Conservation (phyloP, 2,329 filamentous ascomycete genomes). For the Cercospora brassicicola region DNA sequence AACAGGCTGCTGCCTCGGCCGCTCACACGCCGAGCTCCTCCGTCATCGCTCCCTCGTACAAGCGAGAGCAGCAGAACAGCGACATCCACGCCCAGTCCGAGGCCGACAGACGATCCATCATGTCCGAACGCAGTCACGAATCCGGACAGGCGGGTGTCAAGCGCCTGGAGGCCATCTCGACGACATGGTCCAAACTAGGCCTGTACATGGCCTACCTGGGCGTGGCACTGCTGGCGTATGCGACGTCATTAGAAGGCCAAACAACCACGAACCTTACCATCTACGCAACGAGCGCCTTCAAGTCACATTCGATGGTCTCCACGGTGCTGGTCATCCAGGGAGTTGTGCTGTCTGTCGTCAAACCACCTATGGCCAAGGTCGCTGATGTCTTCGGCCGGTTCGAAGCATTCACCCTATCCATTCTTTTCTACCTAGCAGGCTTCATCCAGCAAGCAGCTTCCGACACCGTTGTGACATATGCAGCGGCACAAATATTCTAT, state of each 20-base stretch:
- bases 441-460: conserved; percentile 60
- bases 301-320: conserved; percentile 63
- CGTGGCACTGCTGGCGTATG: conserved; percentile 55
- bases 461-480: conserved; percentile 56
- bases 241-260: conserved; percentile 66
- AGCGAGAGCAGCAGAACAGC: conserved; percentile 25
- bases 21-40: conserved; percentile 15
- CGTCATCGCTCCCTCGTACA: conserved; percentile 16
- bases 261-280: conserved; percentile 61
- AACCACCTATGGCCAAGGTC: conserved; percentile 62
- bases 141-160: conserved; percentile 51
- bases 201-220: conserved; percentile 51
- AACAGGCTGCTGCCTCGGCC: conserved; percentile 20
- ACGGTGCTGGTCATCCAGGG: conserved; percentile 65
- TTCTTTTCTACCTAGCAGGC: conserved; percentile 57
- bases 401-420: conserved; percentile 58
- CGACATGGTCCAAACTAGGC: conserved; percentile 50
- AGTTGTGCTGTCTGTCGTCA: conserved; percentile 62
- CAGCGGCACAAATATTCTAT: conserved; percentile 61
- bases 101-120: conserved; percentile 26
- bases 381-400: conserved; percentile 63
- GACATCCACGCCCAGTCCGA: conserved; percentile 22
- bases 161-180: conserved; percentile 51
- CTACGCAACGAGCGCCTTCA: conserved; percentile 67
- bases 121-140: conserved; percentile 30